Conservation (phyloP, 495 filamentous ascomycete genomes). For the Amphirosellinia nigrospora region DNA sequence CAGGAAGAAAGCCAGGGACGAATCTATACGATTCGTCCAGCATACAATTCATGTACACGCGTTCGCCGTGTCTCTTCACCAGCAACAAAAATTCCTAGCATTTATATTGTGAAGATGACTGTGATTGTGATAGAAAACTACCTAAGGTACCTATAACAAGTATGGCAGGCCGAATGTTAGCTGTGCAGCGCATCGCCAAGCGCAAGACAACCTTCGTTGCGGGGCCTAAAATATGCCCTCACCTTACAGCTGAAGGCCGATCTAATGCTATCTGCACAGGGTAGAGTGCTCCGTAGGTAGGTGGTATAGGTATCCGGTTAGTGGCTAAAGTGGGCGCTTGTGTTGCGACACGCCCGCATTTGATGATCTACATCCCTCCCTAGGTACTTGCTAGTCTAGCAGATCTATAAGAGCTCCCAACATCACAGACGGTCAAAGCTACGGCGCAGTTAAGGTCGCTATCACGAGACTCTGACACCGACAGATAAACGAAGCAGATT, state of each 20-base stretch:
- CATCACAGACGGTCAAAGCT: neutral
- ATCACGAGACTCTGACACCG: neutral
- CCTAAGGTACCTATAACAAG: no score
- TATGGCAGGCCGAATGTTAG: no score
- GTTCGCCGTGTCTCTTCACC: neutral
- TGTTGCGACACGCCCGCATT: conserved; percentile 4
- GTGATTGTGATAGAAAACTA: neutral
- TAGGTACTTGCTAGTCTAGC: conserved; percentile 3
- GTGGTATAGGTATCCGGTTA: no score
- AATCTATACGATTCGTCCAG: neutral
- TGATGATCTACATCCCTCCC: conserved; percentile 11
- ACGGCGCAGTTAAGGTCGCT: neutral
- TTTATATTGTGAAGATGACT: neutral
- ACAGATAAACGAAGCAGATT: neutral
- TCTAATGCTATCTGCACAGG: neutral
- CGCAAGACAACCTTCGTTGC: no score
- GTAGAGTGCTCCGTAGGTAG: no score
- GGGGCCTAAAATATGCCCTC: no score
- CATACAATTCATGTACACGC: neutral
- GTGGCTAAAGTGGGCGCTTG: neutral
- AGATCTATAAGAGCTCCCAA: neutral
- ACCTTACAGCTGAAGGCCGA: conserved; percentile 7
- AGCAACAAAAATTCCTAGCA: neutral
- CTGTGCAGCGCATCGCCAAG: no score
- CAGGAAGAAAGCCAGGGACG: neutral